Conservation (phyloP, 1,284 basidiomycete species). For the Tausonia pullulans region DNA sequence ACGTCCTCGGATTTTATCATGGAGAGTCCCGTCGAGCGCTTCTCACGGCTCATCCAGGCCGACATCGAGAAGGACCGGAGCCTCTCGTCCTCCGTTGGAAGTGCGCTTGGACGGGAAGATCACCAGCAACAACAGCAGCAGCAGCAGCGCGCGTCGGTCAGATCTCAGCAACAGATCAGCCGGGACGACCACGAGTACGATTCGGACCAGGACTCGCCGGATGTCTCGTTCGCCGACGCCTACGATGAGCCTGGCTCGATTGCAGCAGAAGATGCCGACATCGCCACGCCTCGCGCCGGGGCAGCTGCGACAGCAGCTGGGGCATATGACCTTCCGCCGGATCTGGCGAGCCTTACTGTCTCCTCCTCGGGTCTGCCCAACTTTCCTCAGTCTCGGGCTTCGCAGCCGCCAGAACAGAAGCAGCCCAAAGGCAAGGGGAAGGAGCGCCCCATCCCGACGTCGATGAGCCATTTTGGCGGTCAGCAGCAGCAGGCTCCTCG, state of each 20-base stretch:
- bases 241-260: constrained; percentile 6
- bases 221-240: constrained; percentile 16
- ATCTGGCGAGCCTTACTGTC: constrained; percentile 1
- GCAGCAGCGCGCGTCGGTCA: background rate
- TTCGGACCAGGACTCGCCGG: constrained; percentile 12
- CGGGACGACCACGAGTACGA: constrained; percentile 32
- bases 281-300: constrained; percentile 19
- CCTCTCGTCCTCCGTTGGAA: background rate
- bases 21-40: constrained; percentile 5
- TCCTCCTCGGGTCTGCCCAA: constrained; percentile 4
- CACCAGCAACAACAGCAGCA: background rate
- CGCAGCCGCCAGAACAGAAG: constrained; percentile 32
- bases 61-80: background rate
- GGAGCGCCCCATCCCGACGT: too few species aligned
- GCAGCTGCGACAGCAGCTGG: background rate
- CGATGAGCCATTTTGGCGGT: too few species aligned
- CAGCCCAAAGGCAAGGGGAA: constrained; percentile 38
- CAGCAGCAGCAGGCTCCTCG: too few species aligned
- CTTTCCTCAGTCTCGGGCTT: constrained; percentile 35
- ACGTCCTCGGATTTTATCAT: background rate
- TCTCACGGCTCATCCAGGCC: constrained; percentile 1
- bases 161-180: background rate
- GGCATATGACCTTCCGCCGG: background rate
- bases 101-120: background rate
- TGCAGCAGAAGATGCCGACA: background rate